Evolutionary conservation across 495 filamentous ascomycete species (phyloP).

Genomic region (Lasiosphaeria hispida): DNA sequence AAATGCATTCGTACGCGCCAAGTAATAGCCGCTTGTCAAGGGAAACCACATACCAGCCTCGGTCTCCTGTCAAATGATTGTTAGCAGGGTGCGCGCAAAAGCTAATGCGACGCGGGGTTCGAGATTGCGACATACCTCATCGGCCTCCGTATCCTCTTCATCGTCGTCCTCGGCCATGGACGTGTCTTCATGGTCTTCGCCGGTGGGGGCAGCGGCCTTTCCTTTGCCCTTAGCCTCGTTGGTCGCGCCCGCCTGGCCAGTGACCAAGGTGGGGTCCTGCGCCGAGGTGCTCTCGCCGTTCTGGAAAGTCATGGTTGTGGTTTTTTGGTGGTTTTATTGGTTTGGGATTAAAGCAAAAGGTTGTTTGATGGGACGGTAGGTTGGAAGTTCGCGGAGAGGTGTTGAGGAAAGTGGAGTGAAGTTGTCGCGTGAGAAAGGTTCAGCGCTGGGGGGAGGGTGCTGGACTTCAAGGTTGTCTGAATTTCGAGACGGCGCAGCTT

Average conservation of each 20-base stretch:
- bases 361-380: too few species aligned
- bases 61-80: constrained; percentile 24
- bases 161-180: constrained; percentile 65
- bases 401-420: not conserved
- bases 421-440: not conserved
- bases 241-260: constrained; percentile 22
- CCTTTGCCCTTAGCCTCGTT: constrained; percentile 46
- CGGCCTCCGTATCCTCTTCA: constrained; percentile 59
- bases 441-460: not conserved
- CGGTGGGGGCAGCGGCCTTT: constrained; percentile 58
- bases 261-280: constrained; percentile 19
- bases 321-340: not conserved
- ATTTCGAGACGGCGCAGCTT: constrained; percentile 9
- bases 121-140: constrained; percentile 51
- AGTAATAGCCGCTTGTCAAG: constrained; percentile 8
- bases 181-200: constrained; percentile 51
- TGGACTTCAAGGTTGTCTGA: constrained; percentile 4
- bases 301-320: constrained; percentile 34
- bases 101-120: not conserved
- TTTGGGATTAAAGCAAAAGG: not conserved
- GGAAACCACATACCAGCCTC: constrained; percentile 43
- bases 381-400: not conserved
- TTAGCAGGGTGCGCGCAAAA: constrained; percentile 19
- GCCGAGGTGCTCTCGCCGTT: constrained; percentile 34
- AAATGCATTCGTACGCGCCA: not conserved